A percentile compares a stretch with the other conserved stretches of the same genome.
Conservation (phyloP, 1,284 basidiomycete species). For the Phlebopus sp. region DNA sequence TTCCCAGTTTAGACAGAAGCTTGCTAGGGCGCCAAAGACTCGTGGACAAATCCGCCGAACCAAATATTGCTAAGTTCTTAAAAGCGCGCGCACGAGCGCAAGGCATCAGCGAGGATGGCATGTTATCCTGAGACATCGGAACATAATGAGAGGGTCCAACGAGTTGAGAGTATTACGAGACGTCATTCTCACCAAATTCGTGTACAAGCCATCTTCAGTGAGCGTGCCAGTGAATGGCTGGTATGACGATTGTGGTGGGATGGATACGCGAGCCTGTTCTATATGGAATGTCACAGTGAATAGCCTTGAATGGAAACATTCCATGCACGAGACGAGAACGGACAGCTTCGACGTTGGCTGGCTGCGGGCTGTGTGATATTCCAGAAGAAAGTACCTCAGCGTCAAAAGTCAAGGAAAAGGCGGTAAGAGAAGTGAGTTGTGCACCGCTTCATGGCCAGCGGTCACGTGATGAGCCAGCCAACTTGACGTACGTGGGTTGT, state of each 20-base stretch:
- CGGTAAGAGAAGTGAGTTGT: too few species aligned
- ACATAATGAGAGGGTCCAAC: not conserved
- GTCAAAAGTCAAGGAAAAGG: too few species aligned
- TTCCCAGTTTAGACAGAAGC: conserved; percentile 9
- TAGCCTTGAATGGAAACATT: conserved; percentile 7
- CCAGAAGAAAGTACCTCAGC: not conserved
- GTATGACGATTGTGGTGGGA: not conserved
- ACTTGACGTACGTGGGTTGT: too few species aligned
- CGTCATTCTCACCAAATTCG: not conserved
- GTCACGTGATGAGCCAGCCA: too few species aligned
- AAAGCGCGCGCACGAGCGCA: conserved; percentile 18
- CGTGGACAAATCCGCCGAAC: not conserved
- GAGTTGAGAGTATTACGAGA: not conserved
- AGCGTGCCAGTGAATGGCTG: not conserved
- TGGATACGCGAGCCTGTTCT: conserved; percentile 1
- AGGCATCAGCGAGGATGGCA: conserved; percentile 2
- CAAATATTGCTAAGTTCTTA: conserved; percentile 1
- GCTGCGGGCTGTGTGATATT: too few species aligned
- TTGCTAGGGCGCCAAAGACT: conserved; percentile 9
- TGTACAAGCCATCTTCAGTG: not conserved
- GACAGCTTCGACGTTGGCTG: not conserved
- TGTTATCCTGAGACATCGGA: conserved; percentile 6
- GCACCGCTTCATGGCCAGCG: too few species aligned
- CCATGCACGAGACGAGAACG: not conserved
- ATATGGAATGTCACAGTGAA: conserved; percentile 9